Evolutionary conservation across 192 early-diverging fungal species (phyloP), one percentile per base, ranked within the genome.

Genomic region (Mortierella alpina): DNA sequence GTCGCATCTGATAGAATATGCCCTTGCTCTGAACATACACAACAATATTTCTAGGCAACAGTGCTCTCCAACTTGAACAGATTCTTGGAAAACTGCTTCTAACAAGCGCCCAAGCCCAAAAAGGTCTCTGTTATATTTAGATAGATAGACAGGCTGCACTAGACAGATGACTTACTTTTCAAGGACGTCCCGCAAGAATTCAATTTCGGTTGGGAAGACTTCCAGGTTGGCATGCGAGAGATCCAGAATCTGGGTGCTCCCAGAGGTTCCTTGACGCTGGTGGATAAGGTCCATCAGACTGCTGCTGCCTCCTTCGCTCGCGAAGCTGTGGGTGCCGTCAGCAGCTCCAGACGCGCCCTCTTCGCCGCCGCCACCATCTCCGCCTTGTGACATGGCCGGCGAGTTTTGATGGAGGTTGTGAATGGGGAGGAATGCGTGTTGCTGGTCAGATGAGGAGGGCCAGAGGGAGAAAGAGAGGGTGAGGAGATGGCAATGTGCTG

Each of bases 171-270:
- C 76, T 63, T 79, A 79, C 76, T 79, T 79, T 72, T 79, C 76
- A 3, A 79, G 76, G 7, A 72, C 76, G n/a, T 79, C 76, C 46
- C 76, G 45, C 20, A 72, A 41, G 55, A 72, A 71, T 20, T 79
- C 76, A 67, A 79, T 79, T 59, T 79, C 76, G 61, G 64, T 45
- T 2, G 76, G 76, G 46, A 79, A 79, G 17, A 63, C 20, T 14
- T 79, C 69, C 50, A 79, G 39, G 46, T 72, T 71, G 31, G 76
- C 68, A 52, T 72, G 61, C 2, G 68, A 72, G 58, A 79, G 76
- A 65, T 79, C 76, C 13, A 79, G 69, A 79, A 67, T 66, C 62
- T 79, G 76, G 6, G 76, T 72, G 64, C 76, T 79, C 63, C 76
- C 76, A 60, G 59, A 62, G 70, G 69, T 69, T 63, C 63, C 59